A percentile compares a stretch with the other conserved stretches of the same genome.
These are phyloP conservation scores for Cichorium intybus DNA, from an alignment of 140 eudicot genomes.

Conservation along the genomic window DNA sequence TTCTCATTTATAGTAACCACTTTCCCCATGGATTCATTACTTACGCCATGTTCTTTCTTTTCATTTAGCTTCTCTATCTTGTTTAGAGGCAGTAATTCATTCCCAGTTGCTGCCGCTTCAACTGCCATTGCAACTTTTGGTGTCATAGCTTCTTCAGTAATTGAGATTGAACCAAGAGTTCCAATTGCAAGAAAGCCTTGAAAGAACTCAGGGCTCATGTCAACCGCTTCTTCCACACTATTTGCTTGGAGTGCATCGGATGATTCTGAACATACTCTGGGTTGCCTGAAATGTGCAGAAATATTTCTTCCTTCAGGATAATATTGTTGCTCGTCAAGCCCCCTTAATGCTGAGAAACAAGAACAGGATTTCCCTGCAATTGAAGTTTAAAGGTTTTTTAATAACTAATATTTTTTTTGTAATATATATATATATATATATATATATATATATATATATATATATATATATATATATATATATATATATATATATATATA, in stretches of 20 bases:
- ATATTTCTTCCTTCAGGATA: constrained; percentile 23
- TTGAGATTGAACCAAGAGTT: constrained; percentile 60
- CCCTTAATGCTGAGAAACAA: constrained; percentile 36
- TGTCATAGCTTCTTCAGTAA: constrained; percentile 49
- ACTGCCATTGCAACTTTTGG: constrained; percentile 38
- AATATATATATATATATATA: no score
- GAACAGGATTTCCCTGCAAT: constrained; percentile 44
- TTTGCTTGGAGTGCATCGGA: constrained; percentile 22
- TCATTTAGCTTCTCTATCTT: constrained; percentile 51
- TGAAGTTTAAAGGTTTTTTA: not conserved
- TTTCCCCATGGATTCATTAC: constrained; percentile 46
- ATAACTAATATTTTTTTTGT: not conserved
- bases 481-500: no score
- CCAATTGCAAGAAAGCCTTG: constrained; percentile 77
- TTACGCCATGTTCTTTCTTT: constrained; percentile 40
- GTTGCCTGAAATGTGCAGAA: constrained; percentile 28
- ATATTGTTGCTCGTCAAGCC: constrained; percentile 35
- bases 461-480: no score
- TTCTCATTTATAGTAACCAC: constrained; percentile 34
- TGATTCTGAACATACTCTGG: constrained; percentile 32
- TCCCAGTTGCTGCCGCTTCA: constrained; percentile 34
- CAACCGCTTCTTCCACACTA: constrained; percentile 23
- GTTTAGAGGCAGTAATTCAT: constrained; percentile 43
- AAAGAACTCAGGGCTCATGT: constrained; percentile 34
- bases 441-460: no score